phyloP scores from a whole-genome alignment of 2,329 filamentous ascomycete genomes.

The Pseudogymnoascus sp. region DNA sequence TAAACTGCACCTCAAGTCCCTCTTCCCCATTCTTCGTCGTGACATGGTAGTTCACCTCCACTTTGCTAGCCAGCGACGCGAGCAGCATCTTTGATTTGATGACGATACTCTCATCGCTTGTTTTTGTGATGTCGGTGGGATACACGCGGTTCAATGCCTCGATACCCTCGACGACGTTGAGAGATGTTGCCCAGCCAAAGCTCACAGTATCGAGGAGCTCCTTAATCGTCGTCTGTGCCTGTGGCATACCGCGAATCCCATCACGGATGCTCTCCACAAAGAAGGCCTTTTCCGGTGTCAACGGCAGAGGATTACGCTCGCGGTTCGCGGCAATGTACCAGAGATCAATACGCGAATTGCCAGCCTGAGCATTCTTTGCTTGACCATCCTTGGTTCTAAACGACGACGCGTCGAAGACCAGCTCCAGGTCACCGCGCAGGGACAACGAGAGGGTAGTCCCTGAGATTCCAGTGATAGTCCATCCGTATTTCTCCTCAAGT shows the following conservation, averaged over 20 bases:
- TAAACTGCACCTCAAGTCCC: conserved; percentile 48
- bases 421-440: conserved; percentile 63
- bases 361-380: conserved; percentile 16
- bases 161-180: conserved; percentile 52
- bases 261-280: conserved; percentile 67
- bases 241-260: conserved; percentile 54
- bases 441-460: conserved; percentile 63
- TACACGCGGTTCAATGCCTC: conserved; percentile 55
- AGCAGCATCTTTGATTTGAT: conserved; percentile 58
- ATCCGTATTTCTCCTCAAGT: conserved; percentile 61
- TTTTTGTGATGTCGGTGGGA: conserved; percentile 55
- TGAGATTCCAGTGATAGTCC: conserved; percentile 61
- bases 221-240: conserved; percentile 48
- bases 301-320: conserved; percentile 44
- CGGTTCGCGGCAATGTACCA: conserved; percentile 59
- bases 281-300: conserved; percentile 64
- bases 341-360: conserved; percentile 55
- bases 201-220: conserved; percentile 53
- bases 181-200: conserved; percentile 59
- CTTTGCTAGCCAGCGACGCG: conserved; percentile 57
- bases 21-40: conserved; percentile 37
- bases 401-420: conserved; percentile 60
- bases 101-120: conserved; percentile 57
- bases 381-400: conserved; percentile 40
- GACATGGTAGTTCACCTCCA: conserved; percentile 55